phyloP scores from a whole-genome alignment of 495 filamentous ascomycete species.

The Monascus purpureus region DNA sequence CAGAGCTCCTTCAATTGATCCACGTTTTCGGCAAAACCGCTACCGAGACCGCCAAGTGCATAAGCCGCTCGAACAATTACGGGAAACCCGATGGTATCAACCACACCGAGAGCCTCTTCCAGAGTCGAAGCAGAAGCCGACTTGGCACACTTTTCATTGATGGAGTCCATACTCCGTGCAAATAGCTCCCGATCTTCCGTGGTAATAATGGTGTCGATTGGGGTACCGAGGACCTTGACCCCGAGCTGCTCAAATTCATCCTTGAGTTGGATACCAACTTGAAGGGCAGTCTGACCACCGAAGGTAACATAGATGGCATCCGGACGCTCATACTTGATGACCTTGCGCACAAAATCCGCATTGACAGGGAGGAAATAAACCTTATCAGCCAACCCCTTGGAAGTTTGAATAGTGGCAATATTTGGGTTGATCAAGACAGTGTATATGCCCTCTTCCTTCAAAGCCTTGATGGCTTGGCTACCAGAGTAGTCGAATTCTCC shows the following conservation, averaged over 20 bases:
- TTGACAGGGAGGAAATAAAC: constrained; percentile 98
- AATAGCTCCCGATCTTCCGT: constrained; percentile 97
- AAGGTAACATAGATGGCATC: constrained; percentile 98
- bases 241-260: constrained; percentile 86
- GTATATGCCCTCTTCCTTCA: constrained; percentile 92
- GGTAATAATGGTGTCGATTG: constrained; percentile 95
- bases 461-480: constrained; percentile 79
- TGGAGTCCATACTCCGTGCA: constrained; percentile 94
- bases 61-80: constrained; percentile 97
- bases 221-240: constrained; percentile 87
- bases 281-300: constrained; percentile 88
- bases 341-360: constrained; percentile 88
- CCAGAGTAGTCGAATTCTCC: constrained; percentile 99
- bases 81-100: constrained; percentile 83
- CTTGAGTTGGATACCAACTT: constrained; percentile 91
- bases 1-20: constrained; percentile 81
- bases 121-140: constrained; percentile 79
- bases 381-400: constrained; percentile 89
- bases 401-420: constrained; percentile 97
- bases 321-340: constrained; percentile 87
- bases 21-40: constrained; percentile 88
- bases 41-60: constrained; percentile 86
- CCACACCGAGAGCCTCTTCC: constrained; percentile 71
- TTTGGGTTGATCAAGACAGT: constrained; percentile 97
- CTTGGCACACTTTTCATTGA: constrained; percentile 94